Evolutionary conservation across 2,329 filamentous ascomycete genomes (phyloP).

Genomic region (Penicillium sp.): DNA sequence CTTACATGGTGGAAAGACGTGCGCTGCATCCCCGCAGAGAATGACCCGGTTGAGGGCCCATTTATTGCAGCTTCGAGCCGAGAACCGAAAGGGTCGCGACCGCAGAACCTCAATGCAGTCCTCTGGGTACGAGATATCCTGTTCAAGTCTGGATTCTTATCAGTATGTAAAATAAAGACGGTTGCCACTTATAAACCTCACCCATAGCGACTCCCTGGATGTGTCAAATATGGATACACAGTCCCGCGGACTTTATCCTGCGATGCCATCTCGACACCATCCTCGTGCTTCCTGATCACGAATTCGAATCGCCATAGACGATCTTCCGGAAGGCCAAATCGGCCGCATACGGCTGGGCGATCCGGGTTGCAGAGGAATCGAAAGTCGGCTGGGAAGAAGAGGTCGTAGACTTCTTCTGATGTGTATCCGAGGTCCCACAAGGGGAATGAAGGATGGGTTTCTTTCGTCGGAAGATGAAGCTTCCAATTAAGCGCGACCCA

Average conservation of each 20-base stretch:
- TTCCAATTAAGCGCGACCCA: conserved; percentile 57
- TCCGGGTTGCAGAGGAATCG: conserved; percentile 51
- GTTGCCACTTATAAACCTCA: conserved; percentile 15
- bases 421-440: conserved; percentile 53
- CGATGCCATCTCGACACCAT: conserved; percentile 32
- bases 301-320: conserved; percentile 52
- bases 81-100: conserved; percentile 53
- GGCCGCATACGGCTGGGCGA: conserved; percentile 49
- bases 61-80: conserved; percentile 51
- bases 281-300: conserved; percentile 34
- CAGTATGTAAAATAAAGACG: background rate
- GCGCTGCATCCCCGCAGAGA: conserved; percentile 55
- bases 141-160: conserved; percentile 19
- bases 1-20: conserved; percentile 57
- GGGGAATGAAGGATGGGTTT: conserved; percentile 54
- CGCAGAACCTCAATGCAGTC: conserved; percentile 55
- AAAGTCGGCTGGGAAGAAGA: conserved; percentile 52
- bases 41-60: conserved; percentile 50
- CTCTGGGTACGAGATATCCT: conserved; percentile 43
- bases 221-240: conserved; percentile 32
- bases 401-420: conserved; percentile 53
- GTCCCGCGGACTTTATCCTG: conserved; percentile 23
- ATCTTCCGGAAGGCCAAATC: conserved; percentile 48
- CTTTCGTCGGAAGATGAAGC: conserved; percentile 48
- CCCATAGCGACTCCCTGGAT: conserved; percentile 31